Percentiles rank a stretch among this genome's conserved stretches.
These are phyloP conservation scores for Alternaria brassicae DNA, from an alignment of 2,329 filamentous ascomycete genomes.

Conservation along the genomic window DNA sequence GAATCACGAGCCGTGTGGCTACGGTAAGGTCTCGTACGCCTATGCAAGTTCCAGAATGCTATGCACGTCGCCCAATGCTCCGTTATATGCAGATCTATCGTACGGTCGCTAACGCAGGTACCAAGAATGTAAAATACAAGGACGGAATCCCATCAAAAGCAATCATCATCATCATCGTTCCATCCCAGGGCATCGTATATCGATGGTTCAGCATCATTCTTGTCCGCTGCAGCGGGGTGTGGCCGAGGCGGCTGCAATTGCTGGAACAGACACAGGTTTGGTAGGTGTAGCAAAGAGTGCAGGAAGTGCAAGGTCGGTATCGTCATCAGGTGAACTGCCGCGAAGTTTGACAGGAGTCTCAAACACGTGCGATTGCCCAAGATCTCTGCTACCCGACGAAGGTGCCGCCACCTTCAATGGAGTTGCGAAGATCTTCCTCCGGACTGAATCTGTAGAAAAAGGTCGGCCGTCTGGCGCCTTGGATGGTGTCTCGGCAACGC, in stretches of 20 bases:
- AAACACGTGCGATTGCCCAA: constrained; percentile 19
- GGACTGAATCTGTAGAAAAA: constrained; percentile 34
- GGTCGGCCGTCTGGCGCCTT: constrained; percentile 45
- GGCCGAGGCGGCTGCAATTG: constrained; percentile 5
- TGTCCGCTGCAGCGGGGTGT: constrained; percentile 17
- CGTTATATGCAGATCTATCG: constrained; percentile 24
- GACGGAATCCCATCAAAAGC: constrained; percentile 20
- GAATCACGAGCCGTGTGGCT: constrained; percentile 2
- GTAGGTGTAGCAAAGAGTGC: constrained; percentile 29
- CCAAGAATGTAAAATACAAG: constrained; percentile 15
- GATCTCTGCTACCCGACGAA: not conserved
- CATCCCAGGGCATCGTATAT: constrained; percentile 57
- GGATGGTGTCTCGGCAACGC: constrained; percentile 54
- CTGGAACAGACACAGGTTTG: constrained; percentile 16
- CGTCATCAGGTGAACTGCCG: constrained; percentile 18
- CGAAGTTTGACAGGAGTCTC: constrained; percentile 36
- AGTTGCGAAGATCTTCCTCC: constrained; percentile 44
- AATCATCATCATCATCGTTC: constrained; percentile 53
- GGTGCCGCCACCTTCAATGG: constrained; percentile 34
- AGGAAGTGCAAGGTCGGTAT: constrained; percentile 10
- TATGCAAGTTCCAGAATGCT: constrained; percentile 6
- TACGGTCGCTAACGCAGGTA: constrained; percentile 45
- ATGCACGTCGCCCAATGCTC: constrained; percentile 27
- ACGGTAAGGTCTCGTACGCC: not conserved
- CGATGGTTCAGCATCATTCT: constrained; percentile 26